phyloP scores from a whole-genome alignment of 345 rosid species.

The Acer negundo region DNA sequence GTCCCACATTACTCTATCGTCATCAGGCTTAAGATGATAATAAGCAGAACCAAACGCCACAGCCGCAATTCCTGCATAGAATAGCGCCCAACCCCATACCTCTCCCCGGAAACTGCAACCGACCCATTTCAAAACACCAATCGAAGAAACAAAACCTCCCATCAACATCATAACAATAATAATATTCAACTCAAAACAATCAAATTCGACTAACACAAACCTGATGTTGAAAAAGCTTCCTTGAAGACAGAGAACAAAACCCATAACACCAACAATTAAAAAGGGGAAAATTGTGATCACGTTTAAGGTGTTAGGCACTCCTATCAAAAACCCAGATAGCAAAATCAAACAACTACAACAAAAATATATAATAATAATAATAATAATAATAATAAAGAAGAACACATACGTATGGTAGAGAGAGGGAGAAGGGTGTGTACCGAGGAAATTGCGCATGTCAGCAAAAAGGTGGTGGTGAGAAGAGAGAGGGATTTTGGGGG shows the following conservation, averaged over 20 bases:
- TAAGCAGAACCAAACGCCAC: slow-evolving; percentile 87
- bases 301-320: slow-evolving; percentile 87
- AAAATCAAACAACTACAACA: not conserved
- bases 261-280: slow-evolving; percentile 75
- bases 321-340: slow-evolving; percentile 39
- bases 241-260: slow-evolving; percentile 68
- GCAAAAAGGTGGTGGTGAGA: slow-evolving; percentile 53
- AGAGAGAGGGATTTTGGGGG: slow-evolving; percentile 71
- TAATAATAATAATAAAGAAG: too few species aligned
- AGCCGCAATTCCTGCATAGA: slow-evolving; percentile 63
- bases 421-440: slow-evolving; percentile 29
- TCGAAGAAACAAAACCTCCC: slow-evolving; percentile 14
- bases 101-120: slow-evolving; percentile 71
- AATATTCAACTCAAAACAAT: not conserved
- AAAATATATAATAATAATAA: not conserved
- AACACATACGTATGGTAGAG: not conserved
- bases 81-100: slow-evolving; percentile 76
- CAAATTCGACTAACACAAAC: slow-evolving; percentile 30
- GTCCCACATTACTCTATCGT: slow-evolving; percentile 67
- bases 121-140: slow-evolving; percentile 12
- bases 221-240: slow-evolving; percentile 68
- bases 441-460: slow-evolving; percentile 84
- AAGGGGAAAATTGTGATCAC: slow-evolving; percentile 88
- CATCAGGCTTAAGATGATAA: slow-evolving; percentile 88
- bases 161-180: not conserved